These are phyloP conservation scores for Pachysolen tannophilus DNA, from an alignment of 805 yeast genomes.

Conservation along the genomic window DNA sequence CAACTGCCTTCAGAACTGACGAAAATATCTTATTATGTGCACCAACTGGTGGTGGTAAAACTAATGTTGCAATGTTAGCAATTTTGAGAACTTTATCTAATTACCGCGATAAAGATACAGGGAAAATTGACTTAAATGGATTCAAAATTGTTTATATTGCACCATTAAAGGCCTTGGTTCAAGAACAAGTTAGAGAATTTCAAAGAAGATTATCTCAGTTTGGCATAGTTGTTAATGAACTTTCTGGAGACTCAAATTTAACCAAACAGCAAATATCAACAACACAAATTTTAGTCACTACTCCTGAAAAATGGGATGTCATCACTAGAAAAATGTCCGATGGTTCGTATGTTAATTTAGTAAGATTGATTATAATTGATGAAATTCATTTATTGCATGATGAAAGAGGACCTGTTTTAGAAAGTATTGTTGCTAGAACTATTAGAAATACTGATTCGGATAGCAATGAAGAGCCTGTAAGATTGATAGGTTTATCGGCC, in stretches of 20 bases:
- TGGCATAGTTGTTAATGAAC: slow-evolving; percentile 71
- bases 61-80: slow-evolving; percentile 89
- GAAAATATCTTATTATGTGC: slow-evolving; percentile 82
- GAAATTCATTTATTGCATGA: slow-evolving; percentile 92
- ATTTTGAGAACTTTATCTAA: slow-evolving; percentile 55
- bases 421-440: slow-evolving; percentile 76
- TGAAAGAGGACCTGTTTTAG: slow-evolving; percentile 91
- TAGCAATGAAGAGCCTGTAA: slow-evolving; percentile 32
- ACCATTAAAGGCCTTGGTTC: slow-evolving; percentile 90
- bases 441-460: slow-evolving; percentile 38
- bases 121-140: slow-evolving; percentile 41
- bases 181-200: slow-evolving; percentile 88
- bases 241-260: slow-evolving; percentile 84
- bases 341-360: slow-evolving; percentile 53
- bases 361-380: slow-evolving; percentile 72
- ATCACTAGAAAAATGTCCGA: slow-evolving; percentile 78
- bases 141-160: slow-evolving; percentile 86
- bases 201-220: slow-evolving; percentile 54
- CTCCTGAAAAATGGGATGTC: slow-evolving; percentile 98
- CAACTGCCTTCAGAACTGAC: slow-evolving; percentile 67
- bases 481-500: slow-evolving; percentile 86
- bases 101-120: slow-evolving; percentile 35
- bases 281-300: slow-evolving; percentile 81
- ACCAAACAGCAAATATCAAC: slow-evolving; percentile 67
- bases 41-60: slow-evolving; percentile 98